Evolutionary conservation across 1,284 basidiomycete species (phyloP).

Genomic region (Ceraceosorus guamensis): DNA sequence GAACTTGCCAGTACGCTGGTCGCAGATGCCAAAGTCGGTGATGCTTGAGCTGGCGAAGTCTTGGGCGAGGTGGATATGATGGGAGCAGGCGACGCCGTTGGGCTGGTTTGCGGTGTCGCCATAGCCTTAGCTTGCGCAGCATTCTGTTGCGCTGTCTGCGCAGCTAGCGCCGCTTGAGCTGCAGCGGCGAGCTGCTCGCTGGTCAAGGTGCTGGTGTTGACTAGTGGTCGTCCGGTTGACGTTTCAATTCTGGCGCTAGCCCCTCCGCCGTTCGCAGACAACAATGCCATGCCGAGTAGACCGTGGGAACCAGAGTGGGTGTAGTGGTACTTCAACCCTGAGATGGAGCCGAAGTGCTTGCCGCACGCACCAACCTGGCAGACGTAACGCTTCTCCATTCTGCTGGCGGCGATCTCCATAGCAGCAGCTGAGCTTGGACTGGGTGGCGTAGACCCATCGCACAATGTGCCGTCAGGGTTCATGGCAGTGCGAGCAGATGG

Average conservation of each 20-base stretch:
- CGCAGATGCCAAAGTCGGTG: no score
- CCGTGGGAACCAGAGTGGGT: constrained; percentile 87
- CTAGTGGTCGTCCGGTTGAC: constrained; percentile 37
- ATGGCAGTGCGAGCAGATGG: not conserved
- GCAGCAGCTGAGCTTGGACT: not conserved
- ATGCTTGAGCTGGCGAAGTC: no score
- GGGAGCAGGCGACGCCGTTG: no score
- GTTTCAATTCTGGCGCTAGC: constrained; percentile 43
- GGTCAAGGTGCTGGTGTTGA: constrained; percentile 40
- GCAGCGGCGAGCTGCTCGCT: constrained; percentile 43
- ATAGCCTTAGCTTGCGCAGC: no score
- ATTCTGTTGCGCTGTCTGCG: constrained; percentile 5
- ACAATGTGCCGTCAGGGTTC: constrained; percentile 1
- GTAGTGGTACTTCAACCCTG: constrained; percentile 72
- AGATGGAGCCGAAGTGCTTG: constrained; percentile 80
- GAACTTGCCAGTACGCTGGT: no score
- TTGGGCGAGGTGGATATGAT: no score
- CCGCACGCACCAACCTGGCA: constrained; percentile 57
- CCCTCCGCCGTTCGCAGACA: constrained; percentile 42
- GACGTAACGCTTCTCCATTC: constrained; percentile 29
- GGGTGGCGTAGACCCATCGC: constrained; percentile 1
- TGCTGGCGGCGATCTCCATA: not conserved
- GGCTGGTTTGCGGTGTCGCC: no score
- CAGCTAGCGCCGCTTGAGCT: constrained; percentile 35
- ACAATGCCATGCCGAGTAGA: constrained; percentile 46